Percentiles rank a stretch among this genome's conserved stretches.
Evolutionary conservation across 768 basidiomycete genomes (phyloP).

Genomic region (Kwoniella shandongensis): DNA sequence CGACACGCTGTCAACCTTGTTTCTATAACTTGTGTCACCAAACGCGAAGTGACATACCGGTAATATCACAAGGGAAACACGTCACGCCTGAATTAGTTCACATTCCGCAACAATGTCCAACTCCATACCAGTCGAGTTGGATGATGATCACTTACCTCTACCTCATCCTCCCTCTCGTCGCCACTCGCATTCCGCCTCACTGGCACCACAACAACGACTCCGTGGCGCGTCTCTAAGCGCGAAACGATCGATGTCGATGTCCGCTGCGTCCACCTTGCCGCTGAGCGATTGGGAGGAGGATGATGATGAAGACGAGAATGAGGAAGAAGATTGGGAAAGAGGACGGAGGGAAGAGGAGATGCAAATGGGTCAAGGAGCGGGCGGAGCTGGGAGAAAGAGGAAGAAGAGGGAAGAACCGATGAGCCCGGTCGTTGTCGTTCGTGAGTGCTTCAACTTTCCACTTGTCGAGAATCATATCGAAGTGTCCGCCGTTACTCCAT

Average conservation of each 20-base stretch:
- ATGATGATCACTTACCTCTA: not conserved
- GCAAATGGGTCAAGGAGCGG: not conserved
- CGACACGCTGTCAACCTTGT: too few species aligned
- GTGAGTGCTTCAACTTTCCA: constrained; percentile 24
- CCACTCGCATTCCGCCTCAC: constrained; percentile 3
- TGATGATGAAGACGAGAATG: not conserved
- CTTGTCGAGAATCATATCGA: not conserved
- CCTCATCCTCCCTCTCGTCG: not conserved
- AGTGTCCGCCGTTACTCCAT: not conserved
- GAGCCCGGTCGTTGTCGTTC: constrained; percentile 38
- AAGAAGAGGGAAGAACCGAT: constrained; percentile 45
- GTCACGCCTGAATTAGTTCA: too few species aligned
- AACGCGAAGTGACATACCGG: too few species aligned
- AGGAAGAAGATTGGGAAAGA: not conserved
- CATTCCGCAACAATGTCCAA: too few species aligned
- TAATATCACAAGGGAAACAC: too few species aligned
- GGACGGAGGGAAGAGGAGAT: not conserved
- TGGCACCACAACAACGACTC: constrained; percentile 1
- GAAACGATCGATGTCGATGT: constrained; percentile 7
- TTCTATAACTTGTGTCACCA: too few species aligned
- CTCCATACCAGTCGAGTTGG: too few species aligned
- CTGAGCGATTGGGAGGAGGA: constrained; percentile 18
- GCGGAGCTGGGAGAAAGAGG: constrained; percentile 1
- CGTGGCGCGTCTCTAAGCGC: not conserved
- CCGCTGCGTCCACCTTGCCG: not conserved